These are phyloP conservation scores for Geotrichum citri-aurantii DNA, from an alignment of 1,139 yeast genomes.

Conservation along the genomic window DNA sequence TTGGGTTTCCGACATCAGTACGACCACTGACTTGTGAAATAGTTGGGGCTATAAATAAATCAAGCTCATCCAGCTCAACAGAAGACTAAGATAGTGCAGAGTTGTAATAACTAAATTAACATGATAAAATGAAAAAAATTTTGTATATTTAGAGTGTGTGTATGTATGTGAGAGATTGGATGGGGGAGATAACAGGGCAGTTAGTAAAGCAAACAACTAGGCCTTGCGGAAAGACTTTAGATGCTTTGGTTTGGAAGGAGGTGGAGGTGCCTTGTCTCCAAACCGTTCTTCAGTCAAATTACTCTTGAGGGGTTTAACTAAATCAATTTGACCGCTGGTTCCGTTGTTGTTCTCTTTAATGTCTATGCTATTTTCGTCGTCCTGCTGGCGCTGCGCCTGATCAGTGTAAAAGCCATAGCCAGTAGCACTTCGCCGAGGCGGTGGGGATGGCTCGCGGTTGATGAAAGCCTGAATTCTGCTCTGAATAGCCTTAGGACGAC, in stretches of 20 bases:
- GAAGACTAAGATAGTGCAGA: too few species aligned
- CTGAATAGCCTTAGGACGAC: constrained; percentile 40
- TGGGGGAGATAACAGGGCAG: too few species aligned
- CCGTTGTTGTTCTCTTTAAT: background rate
- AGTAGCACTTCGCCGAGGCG: constrained; percentile 51
- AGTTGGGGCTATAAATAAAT: too few species aligned
- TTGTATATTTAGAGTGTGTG: too few species aligned
- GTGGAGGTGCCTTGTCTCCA: constrained; percentile 32
- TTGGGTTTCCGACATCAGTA: too few species aligned
- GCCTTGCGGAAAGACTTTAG: constrained; percentile 35
- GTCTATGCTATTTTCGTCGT: background rate
- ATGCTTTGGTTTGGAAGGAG: constrained; percentile 58
- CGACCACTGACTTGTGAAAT: too few species aligned
- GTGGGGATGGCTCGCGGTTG: constrained; percentile 43
- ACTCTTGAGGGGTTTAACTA: background rate
- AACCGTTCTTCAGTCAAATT: background rate
- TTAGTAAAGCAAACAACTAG: too few species aligned
- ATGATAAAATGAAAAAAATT: too few species aligned
- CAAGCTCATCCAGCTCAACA: too few species aligned
- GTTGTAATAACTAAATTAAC: too few species aligned
- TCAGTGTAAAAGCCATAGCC: constrained; percentile 77
- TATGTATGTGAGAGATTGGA: too few species aligned
- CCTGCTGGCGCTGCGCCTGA: background rate
- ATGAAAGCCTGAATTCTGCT: constrained; percentile 59
- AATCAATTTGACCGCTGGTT: background rate